Conservation (phyloP, 2,329 filamentous ascomycete species). For the Aspergillus sp. region DNA sequence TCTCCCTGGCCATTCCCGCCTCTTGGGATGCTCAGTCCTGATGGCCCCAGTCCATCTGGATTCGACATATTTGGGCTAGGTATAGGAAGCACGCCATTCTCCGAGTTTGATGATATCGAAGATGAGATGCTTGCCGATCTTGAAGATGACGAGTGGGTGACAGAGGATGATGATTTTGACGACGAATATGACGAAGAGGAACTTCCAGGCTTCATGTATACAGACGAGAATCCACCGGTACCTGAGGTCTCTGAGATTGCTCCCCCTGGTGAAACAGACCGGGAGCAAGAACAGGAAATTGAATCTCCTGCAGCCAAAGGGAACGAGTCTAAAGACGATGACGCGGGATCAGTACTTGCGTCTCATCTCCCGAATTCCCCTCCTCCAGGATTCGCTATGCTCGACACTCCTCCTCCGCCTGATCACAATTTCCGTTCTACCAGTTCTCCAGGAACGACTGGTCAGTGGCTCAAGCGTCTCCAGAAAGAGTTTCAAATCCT, state of each 20-base stretch:
- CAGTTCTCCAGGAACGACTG: conserved; percentile 22
- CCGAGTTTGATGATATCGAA: conserved; percentile 33
- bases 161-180: conserved; percentile 36
- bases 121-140: conserved; percentile 25
- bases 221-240: neutral
- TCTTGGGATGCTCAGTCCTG: too few species aligned
- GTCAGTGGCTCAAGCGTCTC: conserved; percentile 46
- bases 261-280: neutral
- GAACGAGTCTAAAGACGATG: neutral
- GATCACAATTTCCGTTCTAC: conserved; percentile 43
- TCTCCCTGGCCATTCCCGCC: neutral
- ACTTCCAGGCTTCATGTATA: too few species aligned
- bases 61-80: too few species aligned
- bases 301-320: conserved; percentile 1
- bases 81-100: too few species aligned
- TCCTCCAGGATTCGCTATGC: conserved; percentile 36
- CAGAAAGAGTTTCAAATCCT: conserved; percentile 61
- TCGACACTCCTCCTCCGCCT: conserved; percentile 44
- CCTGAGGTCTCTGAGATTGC: conserved; percentile 11
- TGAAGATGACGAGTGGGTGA: conserved; percentile 29
- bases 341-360: neutral
- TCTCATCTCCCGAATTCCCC: conserved; percentile 7
- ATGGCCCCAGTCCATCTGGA: too few species aligned
- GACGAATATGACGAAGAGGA: neutral
- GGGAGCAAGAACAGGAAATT: neutral